phyloP scores from a whole-genome alignment of 1,139 yeast genomes.

The Suhomyces bokatorum region DNA sequence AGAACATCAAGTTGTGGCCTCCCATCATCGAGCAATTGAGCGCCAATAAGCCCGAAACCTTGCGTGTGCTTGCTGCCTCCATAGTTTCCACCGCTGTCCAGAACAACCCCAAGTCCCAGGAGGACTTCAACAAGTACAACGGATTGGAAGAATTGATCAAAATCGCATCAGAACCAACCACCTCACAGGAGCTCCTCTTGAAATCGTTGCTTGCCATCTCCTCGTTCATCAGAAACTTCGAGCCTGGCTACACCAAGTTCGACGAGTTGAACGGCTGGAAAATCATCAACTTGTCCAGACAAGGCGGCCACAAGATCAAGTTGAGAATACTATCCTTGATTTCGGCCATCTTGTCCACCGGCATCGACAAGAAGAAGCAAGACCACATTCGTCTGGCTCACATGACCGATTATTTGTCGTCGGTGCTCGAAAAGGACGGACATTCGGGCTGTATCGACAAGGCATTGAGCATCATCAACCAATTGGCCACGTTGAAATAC shows the following conservation, averaged over 20 bases:
- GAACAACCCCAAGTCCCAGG: conserved; percentile 77
- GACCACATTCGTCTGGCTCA: conserved; percentile 42
- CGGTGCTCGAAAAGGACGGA: conserved; percentile 39
- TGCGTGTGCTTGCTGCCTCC: conserved; percentile 65
- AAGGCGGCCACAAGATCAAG: conserved; percentile 39
- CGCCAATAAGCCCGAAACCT: conserved; percentile 32
- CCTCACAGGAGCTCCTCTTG: conserved; percentile 41
- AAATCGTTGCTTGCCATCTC: conserved; percentile 81
- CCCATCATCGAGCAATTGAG: conserved; percentile 55
- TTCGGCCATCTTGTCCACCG: conserved; percentile 58
- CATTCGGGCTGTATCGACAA: conserved; percentile 61
- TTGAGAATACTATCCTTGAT: conserved; percentile 58
- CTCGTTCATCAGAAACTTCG: conserved; percentile 70
- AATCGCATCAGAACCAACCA: conserved; percentile 31
- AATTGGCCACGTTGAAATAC: conserved; percentile 46
- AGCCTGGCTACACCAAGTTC: conserved; percentile 56
- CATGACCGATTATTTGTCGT: conserved; percentile 39
- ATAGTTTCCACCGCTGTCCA: conserved; percentile 91
- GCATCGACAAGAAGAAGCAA: conserved; percentile 40
- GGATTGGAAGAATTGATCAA: conserved; percentile 50
- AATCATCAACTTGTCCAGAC: conserved; percentile 21
- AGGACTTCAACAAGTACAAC: conserved; percentile 54
- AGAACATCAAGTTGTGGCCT: conserved; percentile 80
- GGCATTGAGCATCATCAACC: conserved; percentile 53
- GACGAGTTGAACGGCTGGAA: conserved; percentile 66